Evolutionary conservation across 305 asterid genomes (phyloP).

Genomic region (Ilex paraguariensis): DNA sequence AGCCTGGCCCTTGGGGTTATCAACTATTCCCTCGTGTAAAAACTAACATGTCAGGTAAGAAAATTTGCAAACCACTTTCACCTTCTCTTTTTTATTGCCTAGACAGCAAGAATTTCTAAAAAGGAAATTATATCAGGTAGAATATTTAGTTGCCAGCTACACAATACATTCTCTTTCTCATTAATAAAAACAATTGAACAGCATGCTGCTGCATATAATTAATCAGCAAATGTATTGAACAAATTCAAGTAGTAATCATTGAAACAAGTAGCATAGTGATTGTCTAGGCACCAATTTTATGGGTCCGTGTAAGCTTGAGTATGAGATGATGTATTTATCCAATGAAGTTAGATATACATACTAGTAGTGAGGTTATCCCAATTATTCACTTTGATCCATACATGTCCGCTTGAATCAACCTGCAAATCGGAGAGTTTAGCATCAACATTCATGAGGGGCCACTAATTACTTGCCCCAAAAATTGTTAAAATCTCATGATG

Average conservation of each 20-base stretch:
- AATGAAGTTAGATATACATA: constrained; percentile 26
- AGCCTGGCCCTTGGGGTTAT: neutral
- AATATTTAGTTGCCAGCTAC: no score
- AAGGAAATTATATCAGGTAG: no score
- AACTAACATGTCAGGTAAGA: neutral
- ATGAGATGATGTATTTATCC: neutral
- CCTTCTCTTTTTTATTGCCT: neutral
- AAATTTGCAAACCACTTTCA: neutral
- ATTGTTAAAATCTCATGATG: neutral
- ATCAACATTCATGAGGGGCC: constrained; percentile 20
- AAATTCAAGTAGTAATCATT: neutral
- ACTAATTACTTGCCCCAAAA: neutral
- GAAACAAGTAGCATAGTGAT: neutral
- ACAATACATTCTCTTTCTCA: no score
- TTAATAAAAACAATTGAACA: neutral
- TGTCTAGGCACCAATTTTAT: neutral
- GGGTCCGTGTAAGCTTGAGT: neutral
- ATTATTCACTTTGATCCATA: constrained; percentile 68
- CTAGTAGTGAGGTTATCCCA: constrained; percentile 68
- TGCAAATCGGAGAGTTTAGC: constrained; percentile 31
- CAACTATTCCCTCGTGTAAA: neutral
- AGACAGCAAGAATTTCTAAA: neutral
- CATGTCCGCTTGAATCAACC: constrained; percentile 54
- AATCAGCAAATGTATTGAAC: neutral
- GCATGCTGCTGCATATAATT: neutral